Base-by-base conservation (phyloP, 1,139 yeast species). In the Suhomyces choctaworum region DNA sequence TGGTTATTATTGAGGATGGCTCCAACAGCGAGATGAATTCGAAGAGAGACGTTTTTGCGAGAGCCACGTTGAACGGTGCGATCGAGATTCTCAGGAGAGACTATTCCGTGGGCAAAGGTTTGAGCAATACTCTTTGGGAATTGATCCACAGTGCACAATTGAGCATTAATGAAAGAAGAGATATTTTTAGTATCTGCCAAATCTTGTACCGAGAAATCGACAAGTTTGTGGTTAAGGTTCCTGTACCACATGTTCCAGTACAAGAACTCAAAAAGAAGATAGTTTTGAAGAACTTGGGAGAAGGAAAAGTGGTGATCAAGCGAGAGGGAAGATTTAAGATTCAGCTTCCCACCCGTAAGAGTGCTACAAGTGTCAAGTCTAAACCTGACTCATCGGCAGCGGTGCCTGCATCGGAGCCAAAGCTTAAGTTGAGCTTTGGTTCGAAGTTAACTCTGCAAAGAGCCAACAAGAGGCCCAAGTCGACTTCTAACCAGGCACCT, bases 191-290 rank as follows among this genome's bases (percentile, higher is more conserved):
- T 40, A 55, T 86, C 2, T 69, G 86, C 39, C 78, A 78, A 34
- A 72, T 90, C 5, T 60, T 92, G 25, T 86, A 78, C 51, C 75
- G 75, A 27, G 78, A 88, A n/a, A 60, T 66, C 22, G 82, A 84
- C 46, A 68, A 78, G 3, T 74, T 81, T 31, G 54, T 75, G 14
- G 86, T 88, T 1, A 73, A 66, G 8, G 62, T 89, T 13, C 75
- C 80, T 2, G 64, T 81, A 12, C 97, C 96, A 3, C 63, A 66
- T 48, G 64, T 70, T 19, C 66, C 72, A 10, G 46, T 64, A 11
- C 71, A 76, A 35, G 82, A 80, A 42, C 51, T 70, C 32, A 66
- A 66, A 40, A 81, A 77, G 57, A 78, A 78, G 48, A 64, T 90
- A 24, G 78, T 76, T 3, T 84, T 85, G 1, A 75, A 71, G 46